A percentile compares a stretch with the other conserved stretches of the same genome.
Evolutionary conservation across 2,329 filamentous ascomycete genomes (phyloP).

Genomic region (Dactylella cylindrospora): DNA sequence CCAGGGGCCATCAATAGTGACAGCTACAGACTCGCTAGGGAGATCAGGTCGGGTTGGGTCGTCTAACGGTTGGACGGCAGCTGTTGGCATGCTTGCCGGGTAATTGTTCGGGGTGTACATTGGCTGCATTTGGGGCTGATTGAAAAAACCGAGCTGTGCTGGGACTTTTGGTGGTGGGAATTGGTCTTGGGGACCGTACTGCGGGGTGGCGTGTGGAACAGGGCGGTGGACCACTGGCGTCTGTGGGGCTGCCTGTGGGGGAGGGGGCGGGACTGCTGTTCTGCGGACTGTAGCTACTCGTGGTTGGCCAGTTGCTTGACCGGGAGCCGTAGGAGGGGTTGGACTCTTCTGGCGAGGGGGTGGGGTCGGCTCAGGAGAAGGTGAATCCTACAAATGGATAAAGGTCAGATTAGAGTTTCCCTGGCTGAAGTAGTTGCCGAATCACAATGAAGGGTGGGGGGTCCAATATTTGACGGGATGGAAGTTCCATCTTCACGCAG

Average conservation of each 20-base stretch:
- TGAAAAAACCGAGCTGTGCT: too few species aligned
- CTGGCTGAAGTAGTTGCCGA: too few species aligned
- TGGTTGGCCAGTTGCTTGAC: conserved; percentile 14
- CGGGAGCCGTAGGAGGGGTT: conserved; percentile 28
- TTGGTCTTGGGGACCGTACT: conserved; percentile 12
- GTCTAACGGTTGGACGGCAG: not conserved
- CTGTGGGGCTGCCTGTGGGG: conserved; percentile 6
- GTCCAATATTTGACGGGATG: too few species aligned
- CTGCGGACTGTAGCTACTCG: conserved; percentile 12
- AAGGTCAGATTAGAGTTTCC: too few species aligned
- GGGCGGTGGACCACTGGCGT: conserved; percentile 23
- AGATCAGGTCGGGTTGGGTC: conserved; percentile 2
- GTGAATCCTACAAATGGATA: too few species aligned
- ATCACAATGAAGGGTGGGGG: too few species aligned
- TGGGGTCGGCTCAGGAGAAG: conserved; percentile 37
- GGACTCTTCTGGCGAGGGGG: conserved; percentile 32
- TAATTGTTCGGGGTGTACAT: not conserved
- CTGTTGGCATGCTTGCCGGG: not conserved
- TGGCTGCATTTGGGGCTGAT: conserved; percentile 5
- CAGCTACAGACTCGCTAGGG: conserved; percentile 12
- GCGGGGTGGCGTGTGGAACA: not conserved
- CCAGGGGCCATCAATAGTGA: conserved; percentile 7
- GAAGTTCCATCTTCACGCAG: too few species aligned
- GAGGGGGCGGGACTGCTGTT: conserved; percentile 8
- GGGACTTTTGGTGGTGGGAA: conserved; percentile 9